Conservation (phyloP, 106 monocot species). For the Phalaenopsis aphrodite region DNA sequence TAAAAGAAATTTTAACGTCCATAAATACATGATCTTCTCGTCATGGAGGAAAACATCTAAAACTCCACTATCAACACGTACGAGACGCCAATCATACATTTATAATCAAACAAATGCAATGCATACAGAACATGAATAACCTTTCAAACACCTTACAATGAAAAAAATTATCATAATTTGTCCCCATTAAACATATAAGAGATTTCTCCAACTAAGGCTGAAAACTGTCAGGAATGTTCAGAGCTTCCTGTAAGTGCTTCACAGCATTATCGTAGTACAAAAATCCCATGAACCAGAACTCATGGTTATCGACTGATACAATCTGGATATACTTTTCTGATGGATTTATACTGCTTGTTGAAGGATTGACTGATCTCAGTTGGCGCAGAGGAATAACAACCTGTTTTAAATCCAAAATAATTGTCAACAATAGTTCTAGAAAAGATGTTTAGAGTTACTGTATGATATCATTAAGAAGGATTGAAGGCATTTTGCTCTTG, state of each 20-base stretch:
- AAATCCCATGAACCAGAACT: constrained; percentile 97
- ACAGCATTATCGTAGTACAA: constrained; percentile 68
- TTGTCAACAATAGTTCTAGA: neutral
- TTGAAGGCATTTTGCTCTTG: too few relatives aligned
- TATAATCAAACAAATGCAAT: neutral
- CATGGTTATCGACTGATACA: constrained; percentile 71
- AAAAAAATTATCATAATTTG: neutral
- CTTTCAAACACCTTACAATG: neutral
- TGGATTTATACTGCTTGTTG: constrained; percentile 43
- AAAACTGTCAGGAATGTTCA: neutral
- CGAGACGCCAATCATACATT: neutral
- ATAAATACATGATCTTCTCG: too few relatives aligned
- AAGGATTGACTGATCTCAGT: constrained; percentile 61
- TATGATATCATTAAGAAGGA: neutral
- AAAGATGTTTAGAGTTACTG: neutral
- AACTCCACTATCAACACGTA: neutral
- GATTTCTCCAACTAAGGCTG: constrained; percentile 12
- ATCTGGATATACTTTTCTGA: constrained; percentile 84
- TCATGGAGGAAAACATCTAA: too few relatives aligned
- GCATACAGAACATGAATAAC: neutral
- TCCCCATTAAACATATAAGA: neutral
- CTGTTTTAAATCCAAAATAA: constrained; percentile 21
- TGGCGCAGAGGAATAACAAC: constrained; percentile 71
- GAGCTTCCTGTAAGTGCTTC: constrained; percentile 45
- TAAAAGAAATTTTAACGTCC: too few relatives aligned